Conservation (phyloP, 2,329 filamentous ascomycete genomes). For the Parafenestella ontariensis region DNA sequence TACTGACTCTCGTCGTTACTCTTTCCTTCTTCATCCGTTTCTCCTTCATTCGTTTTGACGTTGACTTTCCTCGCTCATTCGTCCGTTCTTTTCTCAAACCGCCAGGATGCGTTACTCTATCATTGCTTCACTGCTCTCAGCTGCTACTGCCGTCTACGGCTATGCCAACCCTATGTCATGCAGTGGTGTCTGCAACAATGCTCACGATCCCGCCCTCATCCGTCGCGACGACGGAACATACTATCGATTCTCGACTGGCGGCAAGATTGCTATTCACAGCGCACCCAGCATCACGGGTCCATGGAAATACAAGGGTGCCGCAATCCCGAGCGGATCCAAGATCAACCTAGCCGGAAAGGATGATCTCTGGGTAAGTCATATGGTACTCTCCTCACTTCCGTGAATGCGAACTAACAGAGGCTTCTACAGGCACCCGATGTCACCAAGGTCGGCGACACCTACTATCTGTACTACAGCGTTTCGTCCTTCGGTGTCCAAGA, state of each 20-base stretch:
- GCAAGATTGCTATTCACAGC: conserved; percentile 58
- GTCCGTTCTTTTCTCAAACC: conserved; percentile 4
- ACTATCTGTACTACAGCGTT: conserved; percentile 73
- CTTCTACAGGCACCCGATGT: conserved; percentile 67
- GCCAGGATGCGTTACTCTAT: conserved; percentile 29
- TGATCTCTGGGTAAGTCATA: conserved; percentile 58
- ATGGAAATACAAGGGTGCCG: conserved; percentile 59
- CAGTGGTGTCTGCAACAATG: conserved; percentile 52
- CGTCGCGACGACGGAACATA: conserved; percentile 58
- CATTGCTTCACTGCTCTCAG: conserved; percentile 24
- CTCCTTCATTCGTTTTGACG: background rate
- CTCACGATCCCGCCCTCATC: conserved; percentile 60
- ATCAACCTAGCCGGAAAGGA: conserved; percentile 55
- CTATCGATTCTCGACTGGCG: conserved; percentile 62
- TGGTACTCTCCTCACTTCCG: background rate
- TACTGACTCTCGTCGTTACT: background rate
- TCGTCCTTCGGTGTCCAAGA: conserved; percentile 66
- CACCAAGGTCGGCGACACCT: conserved; percentile 61
- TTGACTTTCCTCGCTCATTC: no score
- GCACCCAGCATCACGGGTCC: conserved; percentile 57
- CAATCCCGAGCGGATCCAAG: conserved; percentile 55
- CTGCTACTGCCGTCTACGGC: conserved; percentile 30
- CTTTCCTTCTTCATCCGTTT: background rate
- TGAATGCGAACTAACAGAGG: background rate
- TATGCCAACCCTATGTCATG: conserved; percentile 52